phyloP scores from a whole-genome alignment of 2,329 filamentous ascomycete genomes.

The Trichoderma oligosporum region DNA sequence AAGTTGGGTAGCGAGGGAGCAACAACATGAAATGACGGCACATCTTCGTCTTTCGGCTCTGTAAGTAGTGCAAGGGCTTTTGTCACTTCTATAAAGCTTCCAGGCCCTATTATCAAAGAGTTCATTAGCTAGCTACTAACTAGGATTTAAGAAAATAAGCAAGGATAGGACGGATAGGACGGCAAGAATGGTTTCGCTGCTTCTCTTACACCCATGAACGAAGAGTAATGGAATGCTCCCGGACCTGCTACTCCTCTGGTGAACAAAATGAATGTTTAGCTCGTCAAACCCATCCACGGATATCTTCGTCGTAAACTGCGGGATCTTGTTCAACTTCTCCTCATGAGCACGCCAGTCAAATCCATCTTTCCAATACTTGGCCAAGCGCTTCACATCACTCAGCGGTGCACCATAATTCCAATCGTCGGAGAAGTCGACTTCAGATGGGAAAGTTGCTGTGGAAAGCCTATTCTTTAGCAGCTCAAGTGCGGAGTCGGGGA shows the following conservation, averaged over 20 bases:
- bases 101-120: constrained; percentile 48
- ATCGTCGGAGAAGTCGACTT: constrained; percentile 34
- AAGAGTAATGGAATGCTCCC: constrained; percentile 63
- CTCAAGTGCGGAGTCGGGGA: constrained; percentile 32
- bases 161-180: too few species aligned
- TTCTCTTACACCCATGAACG: constrained; percentile 56
- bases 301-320: constrained; percentile 54
- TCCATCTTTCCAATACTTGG: constrained; percentile 38
- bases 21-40: constrained; percentile 51
- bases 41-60: constrained; percentile 26
- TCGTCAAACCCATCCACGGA: constrained; percentile 54
- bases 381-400: constrained; percentile 35
- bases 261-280: constrained; percentile 61
- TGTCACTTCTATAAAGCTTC: constrained; percentile 62
- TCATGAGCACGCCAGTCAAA: constrained; percentile 63
- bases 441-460: constrained; percentile 29
- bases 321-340: constrained; percentile 53
- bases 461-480: constrained; percentile 33
- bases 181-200: too few species aligned
- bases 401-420: constrained; percentile 33
- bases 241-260: constrained; percentile 48
- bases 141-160: too few species aligned
- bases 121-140: neutral
- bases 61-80: constrained; percentile 55
- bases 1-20: constrained; percentile 57